Conservation (phyloP, 495 filamentous ascomycete species). For the Trichoderma erinaceum region DNA sequence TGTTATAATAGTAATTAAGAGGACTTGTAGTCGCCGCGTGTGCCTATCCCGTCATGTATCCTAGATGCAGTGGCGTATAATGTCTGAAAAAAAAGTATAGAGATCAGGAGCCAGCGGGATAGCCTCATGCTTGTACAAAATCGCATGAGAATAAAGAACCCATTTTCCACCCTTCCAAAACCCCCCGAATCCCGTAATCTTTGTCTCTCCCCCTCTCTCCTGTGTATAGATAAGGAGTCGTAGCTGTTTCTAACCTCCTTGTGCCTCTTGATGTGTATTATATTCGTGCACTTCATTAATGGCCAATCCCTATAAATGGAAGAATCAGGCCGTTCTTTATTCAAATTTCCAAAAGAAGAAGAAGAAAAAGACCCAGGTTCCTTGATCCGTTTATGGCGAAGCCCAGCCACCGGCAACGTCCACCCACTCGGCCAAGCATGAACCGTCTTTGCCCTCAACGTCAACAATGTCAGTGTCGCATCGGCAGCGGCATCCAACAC, state of each 20-base stretch:
- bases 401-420: constrained; percentile 95
- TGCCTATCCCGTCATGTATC: not conserved
- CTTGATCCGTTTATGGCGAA: constrained; percentile 3
- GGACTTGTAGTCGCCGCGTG: not conserved
- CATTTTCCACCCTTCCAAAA: not conserved
- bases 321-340: constrained; percentile 1
- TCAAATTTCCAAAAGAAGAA: constrained; percentile 9
- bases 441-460: constrained; percentile 94
- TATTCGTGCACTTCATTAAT: constrained; percentile 11
- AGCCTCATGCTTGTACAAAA: not conserved
- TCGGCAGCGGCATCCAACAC: constrained; percentile 91
- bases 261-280: not conserved
- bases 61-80: not conserved
- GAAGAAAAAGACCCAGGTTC: not conserved
- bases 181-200: not conserved
- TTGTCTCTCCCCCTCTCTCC: not conserved
- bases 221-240: not conserved
- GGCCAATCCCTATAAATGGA: not conserved
- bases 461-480: constrained; percentile 99
- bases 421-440: constrained; percentile 94
- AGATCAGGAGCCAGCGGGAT: not conserved
- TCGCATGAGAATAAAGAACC: not conserved
- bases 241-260: not conserved
- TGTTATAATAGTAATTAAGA: not conserved
- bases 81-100: not conserved